Percentiles rank a stretch among this genome's conserved stretches.
Evolutionary conservation across 2,329 filamentous ascomycete species (phyloP).

Genomic region (Ceratocystis colombiana): DNA sequence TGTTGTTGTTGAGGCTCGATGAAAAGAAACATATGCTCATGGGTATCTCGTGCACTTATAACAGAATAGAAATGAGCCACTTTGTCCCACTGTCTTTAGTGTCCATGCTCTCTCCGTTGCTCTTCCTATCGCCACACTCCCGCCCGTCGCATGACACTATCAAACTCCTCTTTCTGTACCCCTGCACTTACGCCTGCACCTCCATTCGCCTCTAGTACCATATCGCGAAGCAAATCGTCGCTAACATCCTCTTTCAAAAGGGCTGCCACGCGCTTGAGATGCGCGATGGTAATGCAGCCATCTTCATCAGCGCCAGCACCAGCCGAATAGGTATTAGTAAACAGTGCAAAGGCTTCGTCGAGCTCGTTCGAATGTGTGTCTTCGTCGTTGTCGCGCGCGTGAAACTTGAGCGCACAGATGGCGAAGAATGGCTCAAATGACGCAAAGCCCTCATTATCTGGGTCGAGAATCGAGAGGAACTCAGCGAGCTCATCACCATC

Average conservation of each 20-base stretch:
- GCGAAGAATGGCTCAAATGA: constrained; percentile 74
- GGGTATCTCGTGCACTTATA: too few relatives aligned
- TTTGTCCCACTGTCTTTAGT: not conserved
- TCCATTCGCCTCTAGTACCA: constrained; percentile 90
- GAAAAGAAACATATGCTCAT: too few relatives aligned
- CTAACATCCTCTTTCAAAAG: constrained; percentile 74
- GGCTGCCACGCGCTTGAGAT: constrained; percentile 68
- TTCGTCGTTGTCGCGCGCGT: constrained; percentile 45
- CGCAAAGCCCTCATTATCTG: constrained; percentile 66
- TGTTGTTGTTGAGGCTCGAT: too few relatives aligned
- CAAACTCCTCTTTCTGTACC: constrained; percentile 71
- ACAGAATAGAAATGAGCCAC: too few relatives aligned
- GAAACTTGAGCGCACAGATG: constrained; percentile 78
- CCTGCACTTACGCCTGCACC: constrained; percentile 60
- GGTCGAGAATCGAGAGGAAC: constrained; percentile 73
- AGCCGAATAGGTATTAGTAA: constrained; percentile 46
- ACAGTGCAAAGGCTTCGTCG: constrained; percentile 70
- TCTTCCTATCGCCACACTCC: constrained; percentile 59
- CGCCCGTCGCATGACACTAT: constrained; percentile 72
- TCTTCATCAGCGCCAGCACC: constrained; percentile 25
- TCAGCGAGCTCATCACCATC: constrained; percentile 58
- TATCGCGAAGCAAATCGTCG: constrained; percentile 77
- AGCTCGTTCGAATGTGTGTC: constrained; percentile 56
- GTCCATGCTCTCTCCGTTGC: not conserved
- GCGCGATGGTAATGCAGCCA: constrained; percentile 63